phyloP scores from a whole-genome alignment of 306 rosid species.

The Cucurbita argyrosperma region DNA sequence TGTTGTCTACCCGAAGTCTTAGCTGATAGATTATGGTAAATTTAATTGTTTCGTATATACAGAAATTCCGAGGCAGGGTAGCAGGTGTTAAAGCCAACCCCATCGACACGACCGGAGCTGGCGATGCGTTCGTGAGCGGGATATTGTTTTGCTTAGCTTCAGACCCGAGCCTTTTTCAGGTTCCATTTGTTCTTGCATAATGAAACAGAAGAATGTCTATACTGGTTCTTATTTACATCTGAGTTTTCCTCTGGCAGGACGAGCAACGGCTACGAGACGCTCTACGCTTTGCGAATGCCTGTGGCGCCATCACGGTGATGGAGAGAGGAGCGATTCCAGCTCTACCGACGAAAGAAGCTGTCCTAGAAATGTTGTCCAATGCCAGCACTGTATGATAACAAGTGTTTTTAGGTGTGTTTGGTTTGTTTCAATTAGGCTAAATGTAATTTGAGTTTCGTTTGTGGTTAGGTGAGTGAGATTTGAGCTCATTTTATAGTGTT shows the following conservation, averaged over 20 bases:
- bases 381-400: background rate
- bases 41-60: background rate
- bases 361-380: slow-evolving; percentile 37
- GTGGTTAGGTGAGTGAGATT: background rate
- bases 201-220: background rate
- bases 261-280: slow-evolving; percentile 49
- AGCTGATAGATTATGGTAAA: no score
- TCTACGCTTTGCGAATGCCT: slow-evolving; percentile 55
- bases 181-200: background rate
- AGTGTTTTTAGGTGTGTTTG: background rate
- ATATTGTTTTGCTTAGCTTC: slow-evolving; percentile 50
- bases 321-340: slow-evolving; percentile 87
- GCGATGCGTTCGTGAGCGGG: slow-evolving; percentile 92
- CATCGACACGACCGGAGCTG: slow-evolving; percentile 93
- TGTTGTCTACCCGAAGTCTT: background rate
- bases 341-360: slow-evolving; percentile 53
- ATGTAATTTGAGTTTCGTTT: background rate
- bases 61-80: slow-evolving; percentile 76
- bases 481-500: background rate
- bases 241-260: slow-evolving; percentile 27
- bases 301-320: slow-evolving; percentile 79
- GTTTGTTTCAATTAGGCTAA: slow-evolving; percentile 2
- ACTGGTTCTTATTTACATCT: background rate
- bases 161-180: slow-evolving; percentile 43
- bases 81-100: slow-evolving; percentile 55